A percentile compares a stretch with the other conserved stretches of the same genome.
Evolutionary conservation across 345 rosid genomes (phyloP).

Genomic region (Syzygium oleosum): DNA sequence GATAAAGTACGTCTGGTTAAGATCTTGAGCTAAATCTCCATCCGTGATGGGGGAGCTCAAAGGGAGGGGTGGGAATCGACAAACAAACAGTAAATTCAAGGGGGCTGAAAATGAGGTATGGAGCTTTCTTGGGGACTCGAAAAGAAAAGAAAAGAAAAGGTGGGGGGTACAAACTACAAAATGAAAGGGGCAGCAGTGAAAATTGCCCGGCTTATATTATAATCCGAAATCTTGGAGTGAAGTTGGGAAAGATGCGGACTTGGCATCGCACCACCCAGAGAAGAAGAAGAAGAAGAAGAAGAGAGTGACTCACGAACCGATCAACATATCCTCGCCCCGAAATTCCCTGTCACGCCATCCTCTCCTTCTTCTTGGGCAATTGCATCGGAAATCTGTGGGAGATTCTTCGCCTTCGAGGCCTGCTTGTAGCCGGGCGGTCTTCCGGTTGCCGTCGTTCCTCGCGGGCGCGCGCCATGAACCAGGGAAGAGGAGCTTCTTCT

Average conservation of each 20-base stretch:
- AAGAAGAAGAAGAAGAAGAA: not conserved
- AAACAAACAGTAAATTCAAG: not conserved
- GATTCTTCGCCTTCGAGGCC: not conserved
- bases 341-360: not conserved
- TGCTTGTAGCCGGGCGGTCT: not conserved
- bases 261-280: not conserved
- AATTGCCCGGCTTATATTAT: not conserved
- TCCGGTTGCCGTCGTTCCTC: not conserved
- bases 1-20: too few species aligned
- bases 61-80: not conserved
- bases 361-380: not conserved
- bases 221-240: not conserved
- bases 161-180: not conserved
- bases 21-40: not conserved
- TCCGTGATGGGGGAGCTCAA: not conserved
- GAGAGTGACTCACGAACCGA: not conserved
- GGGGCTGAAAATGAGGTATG: not conserved
- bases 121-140: not conserved
- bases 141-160: fast-evolving
- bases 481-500: not conserved
- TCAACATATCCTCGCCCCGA: not conserved
- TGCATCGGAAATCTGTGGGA: not conserved
- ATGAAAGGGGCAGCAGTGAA: not conserved
- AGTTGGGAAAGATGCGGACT: not conserved
- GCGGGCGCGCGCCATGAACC: not conserved